phyloP scores from a whole-genome alignment of 306 rosid species.

The Calophaca sinica region DNA sequence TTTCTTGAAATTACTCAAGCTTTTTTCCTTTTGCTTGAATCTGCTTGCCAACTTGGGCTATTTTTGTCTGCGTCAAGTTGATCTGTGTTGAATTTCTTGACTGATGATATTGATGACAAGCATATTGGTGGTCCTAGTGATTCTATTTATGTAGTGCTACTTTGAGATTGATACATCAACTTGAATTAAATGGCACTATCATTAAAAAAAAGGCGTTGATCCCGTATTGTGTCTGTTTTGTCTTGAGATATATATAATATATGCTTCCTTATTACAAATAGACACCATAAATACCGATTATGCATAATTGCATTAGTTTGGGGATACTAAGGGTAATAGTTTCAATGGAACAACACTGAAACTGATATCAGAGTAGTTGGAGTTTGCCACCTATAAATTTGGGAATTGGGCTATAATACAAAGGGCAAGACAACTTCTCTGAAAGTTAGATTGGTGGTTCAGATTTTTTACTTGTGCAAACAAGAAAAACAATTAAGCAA shows the following conservation, averaged over 20 bases:
- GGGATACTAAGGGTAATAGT: slow-evolving; percentile 29
- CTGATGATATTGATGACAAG: slow-evolving; percentile 21
- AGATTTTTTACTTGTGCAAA: not conserved
- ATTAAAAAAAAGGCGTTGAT: not conserved
- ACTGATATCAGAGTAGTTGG: not conserved
- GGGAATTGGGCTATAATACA: not conserved
- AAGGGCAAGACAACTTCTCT: slow-evolving; percentile 21
- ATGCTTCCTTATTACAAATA: not conserved
- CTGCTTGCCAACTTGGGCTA: slow-evolving; percentile 1
- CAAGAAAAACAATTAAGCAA: slow-evolving; percentile 19
- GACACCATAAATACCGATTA: slow-evolving; percentile 21
- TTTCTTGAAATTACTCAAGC: slow-evolving; percentile 24
- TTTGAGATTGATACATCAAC: slow-evolving; percentile 26
- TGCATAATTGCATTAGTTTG: slow-evolving; percentile 1
- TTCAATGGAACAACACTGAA: not conserved
- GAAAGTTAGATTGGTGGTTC: slow-evolving; percentile 22
- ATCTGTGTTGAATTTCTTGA: slow-evolving; percentile 39
- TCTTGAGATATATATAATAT: not conserved
- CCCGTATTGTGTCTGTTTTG: slow-evolving; percentile 18
- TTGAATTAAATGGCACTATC: slow-evolving; percentile 22
- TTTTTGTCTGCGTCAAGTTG: slow-evolving; percentile 25
- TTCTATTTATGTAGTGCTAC: slow-evolving; percentile 7
- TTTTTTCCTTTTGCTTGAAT: slow-evolving; percentile 25
- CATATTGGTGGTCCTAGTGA: slow-evolving; percentile 23
- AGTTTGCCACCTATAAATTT: not conserved